phyloP scores from a whole-genome alignment of 495 filamentous ascomycete genomes.

The Jackrogersella minutella region DNA sequence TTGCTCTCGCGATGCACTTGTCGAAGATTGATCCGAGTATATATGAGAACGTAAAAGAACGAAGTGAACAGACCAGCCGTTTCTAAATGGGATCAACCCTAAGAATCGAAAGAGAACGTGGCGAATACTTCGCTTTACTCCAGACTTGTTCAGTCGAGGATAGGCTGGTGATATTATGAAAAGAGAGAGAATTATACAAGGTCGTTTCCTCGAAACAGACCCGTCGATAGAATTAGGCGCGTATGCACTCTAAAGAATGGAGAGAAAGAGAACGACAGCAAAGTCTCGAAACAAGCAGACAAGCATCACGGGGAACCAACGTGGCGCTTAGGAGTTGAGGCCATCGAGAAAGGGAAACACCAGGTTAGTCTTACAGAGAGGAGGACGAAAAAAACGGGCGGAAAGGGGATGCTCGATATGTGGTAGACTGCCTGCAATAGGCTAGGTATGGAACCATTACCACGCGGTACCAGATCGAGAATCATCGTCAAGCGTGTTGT shows the following conservation, averaged over 20 bases:
- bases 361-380: not conserved
- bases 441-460: conserved; percentile 27
- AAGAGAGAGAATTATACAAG: conserved; percentile 48
- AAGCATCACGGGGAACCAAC: conserved; percentile 38
- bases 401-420: conserved; percentile 19
- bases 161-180: conserved; percentile 30
- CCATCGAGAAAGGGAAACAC: conserved; percentile 31
- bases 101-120: conserved; percentile 9
- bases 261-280: conserved; percentile 32
- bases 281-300: conserved; percentile 33
- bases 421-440: conserved; percentile 11
- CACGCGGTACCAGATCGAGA: conserved; percentile 30
- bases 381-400: conserved; percentile 20
- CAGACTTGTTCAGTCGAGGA: conserved; percentile 4
- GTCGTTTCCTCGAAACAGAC: conserved; percentile 25
- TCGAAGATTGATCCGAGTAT: conserved; percentile 14
- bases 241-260: conserved; percentile 25
- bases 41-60: conserved; percentile 1
- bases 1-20: conserved; percentile 20
- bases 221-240: conserved; percentile 22
- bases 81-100: conserved; percentile 45
- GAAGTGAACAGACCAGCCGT: conserved; percentile 51
- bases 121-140: conserved; percentile 22
- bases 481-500: not conserved
- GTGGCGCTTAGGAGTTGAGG: conserved; percentile 37